These are phyloP conservation scores for Parietaria judaica DNA, from an alignment of 306 rosid species.

Conservation along the genomic window DNA sequence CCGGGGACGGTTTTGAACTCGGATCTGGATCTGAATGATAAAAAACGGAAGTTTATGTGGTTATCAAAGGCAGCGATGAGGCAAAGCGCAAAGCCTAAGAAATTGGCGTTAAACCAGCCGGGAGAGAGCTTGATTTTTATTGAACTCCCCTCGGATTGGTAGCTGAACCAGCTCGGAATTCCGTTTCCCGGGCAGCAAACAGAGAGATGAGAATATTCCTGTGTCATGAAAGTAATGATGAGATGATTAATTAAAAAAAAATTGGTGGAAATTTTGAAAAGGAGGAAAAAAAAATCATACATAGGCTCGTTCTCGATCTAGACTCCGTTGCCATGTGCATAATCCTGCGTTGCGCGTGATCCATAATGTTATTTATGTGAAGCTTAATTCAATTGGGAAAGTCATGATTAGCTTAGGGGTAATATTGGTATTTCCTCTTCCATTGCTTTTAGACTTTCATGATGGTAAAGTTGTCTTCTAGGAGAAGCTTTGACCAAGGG, in stretches of 20 bases:
- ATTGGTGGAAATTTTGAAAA: neutral
- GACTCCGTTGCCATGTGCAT: slow-evolving; percentile 2
- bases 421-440: no score
- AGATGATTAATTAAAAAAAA: neutral
- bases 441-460: no score
- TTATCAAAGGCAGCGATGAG: neutral
- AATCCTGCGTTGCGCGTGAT: neutral
- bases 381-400: no score
- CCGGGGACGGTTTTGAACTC: neutral
- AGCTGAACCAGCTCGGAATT: slow-evolving; percentile 15
- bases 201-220: no score
- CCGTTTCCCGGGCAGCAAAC: slow-evolving; percentile 10
- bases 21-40: neutral
- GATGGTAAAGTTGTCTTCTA: no score
- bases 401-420: no score
- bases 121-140: slow-evolving; percentile 4
- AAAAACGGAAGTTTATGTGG: neutral
- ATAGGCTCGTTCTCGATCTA: neutral
- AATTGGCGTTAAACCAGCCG: neutral
- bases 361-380: slow-evolving; percentile 1
- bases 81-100: slow-evolving; percentile 7
- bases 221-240: no score
- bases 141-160: neutral
- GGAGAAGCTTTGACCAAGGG: no score
- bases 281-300: neutral